A percentile compares a stretch with the other conserved stretches of the same genome.
Conservation (phyloP, 2,329 filamentous ascomycete genomes). For the Ophiostoma novo-ulmi region DNA sequence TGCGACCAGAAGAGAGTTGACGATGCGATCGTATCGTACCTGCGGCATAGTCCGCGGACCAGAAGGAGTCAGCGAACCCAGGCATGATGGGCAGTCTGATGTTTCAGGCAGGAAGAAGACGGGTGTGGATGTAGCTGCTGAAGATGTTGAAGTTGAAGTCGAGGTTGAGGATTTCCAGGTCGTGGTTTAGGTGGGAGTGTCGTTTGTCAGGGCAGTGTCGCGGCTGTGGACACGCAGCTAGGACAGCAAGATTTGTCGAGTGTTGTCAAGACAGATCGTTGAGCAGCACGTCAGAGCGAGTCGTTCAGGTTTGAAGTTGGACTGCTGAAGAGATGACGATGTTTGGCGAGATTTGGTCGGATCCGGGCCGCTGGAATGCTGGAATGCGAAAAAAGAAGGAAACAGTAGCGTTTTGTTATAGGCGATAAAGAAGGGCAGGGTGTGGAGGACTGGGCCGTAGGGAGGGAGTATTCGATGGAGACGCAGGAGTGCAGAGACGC, state of each 20-base stretch:
- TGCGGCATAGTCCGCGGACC: constrained; percentile 95
- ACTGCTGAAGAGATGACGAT: not conserved
- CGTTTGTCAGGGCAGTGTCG: constrained; percentile 2
- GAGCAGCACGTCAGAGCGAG: not conserved
- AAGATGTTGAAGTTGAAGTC: not conserved
- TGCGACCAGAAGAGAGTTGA: not conserved
- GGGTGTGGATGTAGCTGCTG: not conserved
- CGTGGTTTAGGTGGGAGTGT: not conserved
- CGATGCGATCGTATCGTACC: constrained; percentile 48
- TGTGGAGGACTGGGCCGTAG: constrained; percentile 15
- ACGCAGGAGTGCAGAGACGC: not conserved
- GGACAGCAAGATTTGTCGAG: not conserved
- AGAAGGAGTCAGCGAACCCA: constrained; percentile 92
- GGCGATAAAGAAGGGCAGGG: constrained; percentile 6
- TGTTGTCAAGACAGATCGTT: not conserved
- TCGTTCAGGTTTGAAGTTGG: not conserved
- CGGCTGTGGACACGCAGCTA: not conserved
- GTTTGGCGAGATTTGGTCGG: not conserved
- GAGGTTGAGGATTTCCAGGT: not conserved
- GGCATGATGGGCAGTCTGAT: constrained; percentile 55
- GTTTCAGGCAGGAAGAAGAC: not conserved
- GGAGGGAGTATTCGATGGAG: not conserved
- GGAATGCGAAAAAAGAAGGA: constrained; percentile 10
- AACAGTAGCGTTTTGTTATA: constrained; percentile 1
- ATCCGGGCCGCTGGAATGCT: constrained; percentile 9